Base-by-base conservation (phyloP, 2,329 filamentous ascomycete species). In the Monosporascus sp. region DNA sequence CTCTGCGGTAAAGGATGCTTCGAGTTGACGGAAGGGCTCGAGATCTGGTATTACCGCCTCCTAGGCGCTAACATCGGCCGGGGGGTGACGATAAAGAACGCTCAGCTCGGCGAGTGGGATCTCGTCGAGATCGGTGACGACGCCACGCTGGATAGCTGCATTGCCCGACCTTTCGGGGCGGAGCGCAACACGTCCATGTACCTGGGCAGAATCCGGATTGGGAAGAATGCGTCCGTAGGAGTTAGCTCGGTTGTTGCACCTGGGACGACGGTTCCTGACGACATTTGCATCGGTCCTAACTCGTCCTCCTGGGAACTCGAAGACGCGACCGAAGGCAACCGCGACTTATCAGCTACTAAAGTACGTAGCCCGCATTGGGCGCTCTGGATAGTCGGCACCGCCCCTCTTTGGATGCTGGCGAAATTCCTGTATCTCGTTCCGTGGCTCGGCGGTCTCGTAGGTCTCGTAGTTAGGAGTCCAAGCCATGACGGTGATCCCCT, bases 151-250 rank as follows among this genome's bases (percentile, higher is more conserved):
- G 74, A 77, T 45, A 65, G 67, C 24, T 81, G 77, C 59, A 74
- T 72, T 41, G 71, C 75, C 48, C 73, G 80, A 9, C 78, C 79
- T 0, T 82, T 84, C 56, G 79, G 73, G 0, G 79, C 70, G 2
- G 80, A 83, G 64, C 68, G 72, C n/a, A 82, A 82, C 62, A 80
- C 80, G 0, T 74, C 75, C 1, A 83, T 84, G 79, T 80, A 80
- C 53, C 69, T 84, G 11, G 78, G 76, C 11, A 69, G 65, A 7
- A 81, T 83, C 55, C 64, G 63, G 9, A 73, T 83, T 49, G 79
- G 79, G 1, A 65, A 68, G 7, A 74, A 78, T 46, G 70, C 72
- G 9, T 74, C 70, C 2, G 68, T 82, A 5, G 79, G 80, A 6
- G 58, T 75, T 3, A 70, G 74, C 3, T 77, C 78, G 1, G 73